Evolutionary conservation across 169 alveolate genomes (phyloP).

Genomic region (Eimeria maxima): DNA sequence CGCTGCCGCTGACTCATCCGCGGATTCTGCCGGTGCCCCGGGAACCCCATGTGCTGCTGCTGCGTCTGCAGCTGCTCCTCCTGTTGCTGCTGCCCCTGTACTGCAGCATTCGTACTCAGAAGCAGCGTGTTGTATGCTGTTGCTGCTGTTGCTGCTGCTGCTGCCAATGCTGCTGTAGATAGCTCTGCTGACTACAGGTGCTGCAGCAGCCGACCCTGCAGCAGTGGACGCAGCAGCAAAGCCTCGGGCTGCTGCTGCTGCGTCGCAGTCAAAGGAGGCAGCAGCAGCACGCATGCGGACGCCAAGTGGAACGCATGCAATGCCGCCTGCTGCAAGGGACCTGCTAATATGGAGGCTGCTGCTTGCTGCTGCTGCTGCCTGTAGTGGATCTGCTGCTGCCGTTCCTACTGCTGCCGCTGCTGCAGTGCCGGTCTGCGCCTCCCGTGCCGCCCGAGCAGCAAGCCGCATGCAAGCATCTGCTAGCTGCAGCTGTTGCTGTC

Average conservation of each 20-base stretch:
- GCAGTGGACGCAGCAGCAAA: neutral
- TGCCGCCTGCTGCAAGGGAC: constrained; percentile 21
- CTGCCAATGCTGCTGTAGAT: no score
- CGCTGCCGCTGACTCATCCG: no score
- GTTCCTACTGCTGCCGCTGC: constrained; percentile 5
- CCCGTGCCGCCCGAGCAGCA: neutral
- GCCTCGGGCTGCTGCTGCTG: constrained; percentile 24
- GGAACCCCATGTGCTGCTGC: no score
- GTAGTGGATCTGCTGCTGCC: neutral
- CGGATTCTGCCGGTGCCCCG: no score
- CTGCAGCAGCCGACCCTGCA: neutral
- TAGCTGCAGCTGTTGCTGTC: constrained; percentile 14
- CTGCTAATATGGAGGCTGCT: constrained; percentile 44
- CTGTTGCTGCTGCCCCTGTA: no score
- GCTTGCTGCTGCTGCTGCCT: constrained; percentile 49
- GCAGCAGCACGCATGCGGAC: constrained; percentile 33
- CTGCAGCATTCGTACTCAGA: no score
- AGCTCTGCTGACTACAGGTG: no score
- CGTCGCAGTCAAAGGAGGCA: constrained; percentile 41
- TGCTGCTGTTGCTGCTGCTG: no score
- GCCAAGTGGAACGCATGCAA: constrained; percentile 14
- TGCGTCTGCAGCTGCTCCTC: no score
- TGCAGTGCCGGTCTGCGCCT: neutral
- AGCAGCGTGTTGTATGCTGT: no score
- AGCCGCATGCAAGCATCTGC: constrained; percentile 34